A percentile compares a stretch with the other conserved stretches of the same genome.
phyloP scores from a whole-genome alignment of 129 eudicot genomes.

The carrot (Daucus carota) region DNA sequence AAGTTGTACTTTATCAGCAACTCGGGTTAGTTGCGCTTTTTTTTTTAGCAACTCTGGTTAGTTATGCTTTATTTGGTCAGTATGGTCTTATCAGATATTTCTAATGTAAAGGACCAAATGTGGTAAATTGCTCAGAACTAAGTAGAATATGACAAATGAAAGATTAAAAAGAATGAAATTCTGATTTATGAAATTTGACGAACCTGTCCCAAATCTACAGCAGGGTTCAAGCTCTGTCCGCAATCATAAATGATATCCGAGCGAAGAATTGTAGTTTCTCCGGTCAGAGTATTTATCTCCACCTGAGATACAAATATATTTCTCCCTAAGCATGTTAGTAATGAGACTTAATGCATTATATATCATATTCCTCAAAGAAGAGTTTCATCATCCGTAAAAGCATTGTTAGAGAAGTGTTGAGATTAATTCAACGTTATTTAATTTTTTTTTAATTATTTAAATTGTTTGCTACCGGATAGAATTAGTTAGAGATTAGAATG shows the following conservation, averaged over 20 bases:
- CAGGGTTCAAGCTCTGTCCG: slow-evolving; percentile 96
- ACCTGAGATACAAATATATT: slow-evolving; percentile 39
- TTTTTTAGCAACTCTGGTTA: not conserved
- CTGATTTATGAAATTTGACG: not conserved
- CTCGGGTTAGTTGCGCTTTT: not conserved
- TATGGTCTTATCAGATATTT: not conserved
- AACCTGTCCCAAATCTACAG: slow-evolving; percentile 97
- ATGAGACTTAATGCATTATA: not conserved
- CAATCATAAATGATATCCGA: slow-evolving; percentile 83
- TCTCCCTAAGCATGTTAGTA: not conserved
- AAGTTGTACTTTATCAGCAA: not conserved
- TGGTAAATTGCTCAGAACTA: not conserved
- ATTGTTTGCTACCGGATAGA: too few species aligned
- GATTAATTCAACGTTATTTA: too few species aligned
- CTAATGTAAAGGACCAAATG: not conserved
- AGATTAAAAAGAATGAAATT: not conserved
- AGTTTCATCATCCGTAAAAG: not conserved
- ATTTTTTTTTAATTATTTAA: too few species aligned
- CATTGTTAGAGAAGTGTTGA: not conserved
- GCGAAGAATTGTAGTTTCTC: slow-evolving; percentile 70
- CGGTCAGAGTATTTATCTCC: slow-evolving; percentile 69
- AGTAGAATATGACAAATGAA: not conserved
- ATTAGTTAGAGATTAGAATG: too few species aligned
- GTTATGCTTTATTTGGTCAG: not conserved
- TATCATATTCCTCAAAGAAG: not conserved